Evolutionary conservation across 2,329 filamentous ascomycete species (phyloP).

Genomic region (Cercospora sojina): DNA sequence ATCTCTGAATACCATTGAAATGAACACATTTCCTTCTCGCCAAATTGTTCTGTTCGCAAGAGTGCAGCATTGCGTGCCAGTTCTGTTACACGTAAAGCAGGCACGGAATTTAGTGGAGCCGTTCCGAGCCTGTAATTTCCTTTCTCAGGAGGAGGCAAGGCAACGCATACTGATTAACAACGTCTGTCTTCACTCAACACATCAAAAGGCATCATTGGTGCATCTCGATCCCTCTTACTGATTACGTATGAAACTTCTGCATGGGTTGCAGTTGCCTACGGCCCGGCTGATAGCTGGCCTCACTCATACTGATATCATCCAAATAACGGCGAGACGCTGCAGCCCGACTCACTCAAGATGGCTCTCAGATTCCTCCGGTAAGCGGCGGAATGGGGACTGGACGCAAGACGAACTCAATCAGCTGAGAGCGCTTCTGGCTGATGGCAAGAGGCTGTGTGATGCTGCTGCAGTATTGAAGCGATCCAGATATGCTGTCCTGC

Average conservation of each 20-base stretch:
- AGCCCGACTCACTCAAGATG: background rate
- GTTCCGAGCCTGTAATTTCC: background rate
- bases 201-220: background rate
- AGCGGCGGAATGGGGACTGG: background rate
- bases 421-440: slow-evolving; percentile 1
- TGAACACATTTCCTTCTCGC: background rate
- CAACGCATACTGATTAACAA: background rate
- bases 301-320: background rate
- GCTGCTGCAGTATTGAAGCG: background rate
- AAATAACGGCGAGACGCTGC: background rate
- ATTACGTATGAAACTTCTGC: background rate
- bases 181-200: background rate
- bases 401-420: slow-evolving; percentile 3
- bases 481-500: background rate
- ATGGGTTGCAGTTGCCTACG: background rate
- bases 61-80: background rate
- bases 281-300: background rate
- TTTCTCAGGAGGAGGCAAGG: background rate
- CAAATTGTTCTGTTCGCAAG: background rate
- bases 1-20: background rate
- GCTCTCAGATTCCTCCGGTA: background rate
- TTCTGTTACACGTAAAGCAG: background rate
- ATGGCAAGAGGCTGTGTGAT: background rate
- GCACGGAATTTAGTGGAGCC: background rate
- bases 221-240: background rate